Percentiles rank a stretch among this genome's conserved stretches.
Conservation (phyloP, 768 basidiomycete species). For the Mycena alexandri region DNA sequence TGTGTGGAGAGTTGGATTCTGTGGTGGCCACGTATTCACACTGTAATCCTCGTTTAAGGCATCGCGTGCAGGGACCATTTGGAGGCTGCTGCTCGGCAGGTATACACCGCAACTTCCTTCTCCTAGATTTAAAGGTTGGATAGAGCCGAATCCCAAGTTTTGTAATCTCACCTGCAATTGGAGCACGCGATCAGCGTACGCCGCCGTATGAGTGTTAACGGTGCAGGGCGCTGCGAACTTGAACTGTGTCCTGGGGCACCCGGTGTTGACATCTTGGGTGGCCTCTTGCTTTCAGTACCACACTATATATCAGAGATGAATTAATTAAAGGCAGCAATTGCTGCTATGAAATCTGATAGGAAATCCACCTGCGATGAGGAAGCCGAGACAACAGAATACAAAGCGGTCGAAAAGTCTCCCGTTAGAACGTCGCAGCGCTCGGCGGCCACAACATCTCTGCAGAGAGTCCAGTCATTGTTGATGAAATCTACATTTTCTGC, state of each 20-base stretch:
- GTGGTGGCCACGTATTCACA: slow-evolving; percentile 13
- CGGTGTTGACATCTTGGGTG: background rate
- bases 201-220: background rate
- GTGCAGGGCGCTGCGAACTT: background rate
- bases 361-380: too few relatives aligned
- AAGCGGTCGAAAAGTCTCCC: too few relatives aligned
- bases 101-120: background rate
- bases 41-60: background rate
- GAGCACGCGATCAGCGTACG: slow-evolving; percentile 9
- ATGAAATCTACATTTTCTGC: too few relatives aligned
- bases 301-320: background rate
- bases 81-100: slow-evolving; percentile 5
- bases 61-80: slow-evolving; percentile 10
- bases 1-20: background rate
- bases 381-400: too few relatives aligned
- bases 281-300: background rate
- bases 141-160: accelerated
- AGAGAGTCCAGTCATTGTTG: too few relatives aligned
- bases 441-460: too few relatives aligned
- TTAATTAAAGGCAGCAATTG: too few relatives aligned
- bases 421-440: too few relatives aligned
- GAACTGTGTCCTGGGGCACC: background rate
- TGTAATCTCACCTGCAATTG: slow-evolving; percentile 5
- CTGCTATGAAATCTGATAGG: too few relatives aligned
- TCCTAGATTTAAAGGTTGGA: background rate